Evolutionary conservation across 1,284 basidiomycete genomes (phyloP).

Genomic region (Trichosporon sp.): DNA sequence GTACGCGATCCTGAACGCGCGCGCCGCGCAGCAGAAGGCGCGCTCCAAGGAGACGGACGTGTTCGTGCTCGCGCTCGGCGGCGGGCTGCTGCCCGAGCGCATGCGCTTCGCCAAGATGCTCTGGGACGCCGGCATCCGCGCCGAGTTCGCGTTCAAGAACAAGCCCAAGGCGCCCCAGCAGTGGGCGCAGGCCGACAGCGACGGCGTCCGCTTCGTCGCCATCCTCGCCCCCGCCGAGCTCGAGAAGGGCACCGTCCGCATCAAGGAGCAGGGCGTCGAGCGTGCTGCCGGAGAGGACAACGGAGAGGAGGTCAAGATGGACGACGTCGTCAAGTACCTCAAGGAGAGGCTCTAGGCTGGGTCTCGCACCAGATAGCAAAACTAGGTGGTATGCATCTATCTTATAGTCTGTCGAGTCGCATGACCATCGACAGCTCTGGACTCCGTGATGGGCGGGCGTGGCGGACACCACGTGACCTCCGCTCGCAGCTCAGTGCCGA

Average conservation of each 20-base stretch:
- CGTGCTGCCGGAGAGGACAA: constrained; percentile 60
- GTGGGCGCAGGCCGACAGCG: constrained; percentile 86
- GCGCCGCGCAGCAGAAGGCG: constrained; percentile 62
- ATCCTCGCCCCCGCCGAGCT: constrained; percentile 86
- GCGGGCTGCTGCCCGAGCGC: constrained; percentile 73
- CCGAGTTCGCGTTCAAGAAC: constrained; percentile 88
- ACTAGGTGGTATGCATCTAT: not conserved
- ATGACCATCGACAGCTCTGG: too few species aligned
- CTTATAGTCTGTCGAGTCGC: not conserved
- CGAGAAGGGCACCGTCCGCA: constrained; percentile 72
- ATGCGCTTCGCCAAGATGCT: constrained; percentile 77
- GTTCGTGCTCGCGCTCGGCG: constrained; percentile 88
- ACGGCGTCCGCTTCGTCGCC: constrained; percentile 85
- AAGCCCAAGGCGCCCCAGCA: constrained; percentile 84
- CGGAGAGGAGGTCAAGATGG: constrained; percentile 55
- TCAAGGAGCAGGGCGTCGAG: constrained; percentile 86
- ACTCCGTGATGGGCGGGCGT: too few species aligned
- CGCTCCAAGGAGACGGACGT: constrained; percentile 90
- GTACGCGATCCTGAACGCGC: constrained; percentile 86
- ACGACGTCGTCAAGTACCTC: constrained; percentile 65
- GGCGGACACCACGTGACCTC: too few species aligned
- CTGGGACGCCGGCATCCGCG: constrained; percentile 84
- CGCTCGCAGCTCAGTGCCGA: too few species aligned
- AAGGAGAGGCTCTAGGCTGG: constrained; percentile 33
- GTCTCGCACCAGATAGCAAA: not conserved